Conservation (phyloP, 495 filamentous ascomycete genomes). For the Bryoglossum gracile region DNA sequence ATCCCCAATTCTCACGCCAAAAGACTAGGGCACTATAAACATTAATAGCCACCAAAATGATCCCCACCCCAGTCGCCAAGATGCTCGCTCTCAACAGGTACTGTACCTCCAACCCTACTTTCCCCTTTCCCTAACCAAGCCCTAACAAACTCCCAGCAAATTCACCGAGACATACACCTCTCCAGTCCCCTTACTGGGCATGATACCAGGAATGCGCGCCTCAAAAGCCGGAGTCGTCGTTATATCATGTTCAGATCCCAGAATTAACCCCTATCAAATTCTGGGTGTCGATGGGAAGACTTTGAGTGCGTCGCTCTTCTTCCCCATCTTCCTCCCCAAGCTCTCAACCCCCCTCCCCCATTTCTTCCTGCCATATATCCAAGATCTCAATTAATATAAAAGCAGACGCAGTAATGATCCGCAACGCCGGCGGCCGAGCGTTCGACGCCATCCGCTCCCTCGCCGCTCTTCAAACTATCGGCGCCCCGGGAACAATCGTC, state of each 20-base stretch:
- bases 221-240: conserved; percentile 13
- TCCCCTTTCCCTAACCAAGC: no score
- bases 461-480: conserved; percentile 25
- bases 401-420: conserved; percentile 25
- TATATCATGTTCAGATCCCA: conserved; percentile 27
- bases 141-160: conserved; percentile 11
- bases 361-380: neutral
- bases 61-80: conserved; percentile 9
- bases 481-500: conserved; percentile 25
- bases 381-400: neutral
- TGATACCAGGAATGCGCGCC: conserved; percentile 7
- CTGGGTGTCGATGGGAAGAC: conserved; percentile 25
- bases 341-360: no score
- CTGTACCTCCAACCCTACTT: neutral
- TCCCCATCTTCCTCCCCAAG: no score
- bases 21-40: no score
- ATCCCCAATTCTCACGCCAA: no score
- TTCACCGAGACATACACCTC: conserved; percentile 4
- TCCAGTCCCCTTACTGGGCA: conserved; percentile 9
- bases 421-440: conserved; percentile 28
- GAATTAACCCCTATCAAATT: conserved; percentile 28
- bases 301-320: no score
- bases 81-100: conserved; percentile 20
- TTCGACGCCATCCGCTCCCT: conserved; percentile 23
- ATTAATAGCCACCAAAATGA: no score